Percentiles rank a stretch among this genome's conserved stretches.
phyloP scores from a whole-genome alignment of 129 eudicot genomes.

The Helianthus annuus region HanXRQr2.0-SUNRISE NC_035447.2:116391261-116391760 shows the following conservation, averaged over 20 bases:
- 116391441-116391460: conserved; percentile 77
- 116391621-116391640: conserved; percentile 77
- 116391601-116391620: conserved; percentile 73
- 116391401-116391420: conserved; percentile 70
- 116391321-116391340: conserved; percentile 42
- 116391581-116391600: conserved; percentile 57
- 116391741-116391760: conserved; percentile 27
- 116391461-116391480: conserved; percentile 50
- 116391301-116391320: not conserved
- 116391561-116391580: conserved; percentile 58
- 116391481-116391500: conserved; percentile 7
- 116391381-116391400: conserved; percentile 50
- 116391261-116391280: no score
- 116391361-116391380: conserved; percentile 55
- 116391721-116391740: conserved; percentile 54
- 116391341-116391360: conserved; percentile 31
- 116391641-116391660: conserved; percentile 54
- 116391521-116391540: conserved; percentile 38
- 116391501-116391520: conserved; percentile 52
- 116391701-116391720: conserved; percentile 46
- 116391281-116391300: no score
- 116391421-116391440: conserved; percentile 56
- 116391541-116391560: conserved; percentile 44
- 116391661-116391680: conserved; percentile 45
- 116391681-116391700: conserved; percentile 43